A percentile compares a stretch with the other conserved stretches of the same genome.
phyloP scores from a whole-genome alignment of 441 rosid species.

The Dalechampia spathulata region DNA sequence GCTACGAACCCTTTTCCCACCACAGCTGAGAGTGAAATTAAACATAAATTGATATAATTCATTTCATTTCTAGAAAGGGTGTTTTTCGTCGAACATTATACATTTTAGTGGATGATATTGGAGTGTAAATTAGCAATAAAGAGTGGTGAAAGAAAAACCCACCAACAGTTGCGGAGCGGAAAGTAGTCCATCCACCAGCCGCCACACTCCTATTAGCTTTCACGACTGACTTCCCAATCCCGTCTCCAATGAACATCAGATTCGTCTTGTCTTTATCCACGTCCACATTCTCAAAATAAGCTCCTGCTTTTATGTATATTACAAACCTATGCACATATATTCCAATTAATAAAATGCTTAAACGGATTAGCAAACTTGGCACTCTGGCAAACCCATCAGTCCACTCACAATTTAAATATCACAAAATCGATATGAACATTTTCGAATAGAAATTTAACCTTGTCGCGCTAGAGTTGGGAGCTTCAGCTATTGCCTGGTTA shows the following conservation, averaged over 20 bases:
- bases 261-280: conserved; percentile 28
- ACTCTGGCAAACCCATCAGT: too few relatives aligned
- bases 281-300: conserved; percentile 46
- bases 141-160: background rate
- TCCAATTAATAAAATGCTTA: too few relatives aligned
- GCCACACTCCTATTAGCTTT: conserved; percentile 30
- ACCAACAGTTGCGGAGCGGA: conserved; percentile 47
- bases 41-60: too few relatives aligned
- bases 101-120: too few relatives aligned
- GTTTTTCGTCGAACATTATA: too few relatives aligned
- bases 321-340: conserved; percentile 22
- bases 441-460: conserved; percentile 9
- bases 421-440: too few relatives aligned
- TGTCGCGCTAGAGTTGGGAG: conserved; percentile 30
- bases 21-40: conserved; percentile 55
- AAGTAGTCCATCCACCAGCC: conserved; percentile 42
- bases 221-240: conserved; percentile 36
- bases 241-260: conserved; percentile 43
- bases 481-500: conserved; percentile 39
- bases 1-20: conserved; percentile 54
- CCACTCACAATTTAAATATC: too few relatives aligned
- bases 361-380: too few relatives aligned
- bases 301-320: conserved; percentile 43
- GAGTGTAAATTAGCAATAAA: too few relatives aligned
- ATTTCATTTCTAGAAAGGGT: too few relatives aligned